Evolutionary conservation across 768 basidiomycete genomes (phyloP).

Genomic region (Tricholoma sp.): DNA sequence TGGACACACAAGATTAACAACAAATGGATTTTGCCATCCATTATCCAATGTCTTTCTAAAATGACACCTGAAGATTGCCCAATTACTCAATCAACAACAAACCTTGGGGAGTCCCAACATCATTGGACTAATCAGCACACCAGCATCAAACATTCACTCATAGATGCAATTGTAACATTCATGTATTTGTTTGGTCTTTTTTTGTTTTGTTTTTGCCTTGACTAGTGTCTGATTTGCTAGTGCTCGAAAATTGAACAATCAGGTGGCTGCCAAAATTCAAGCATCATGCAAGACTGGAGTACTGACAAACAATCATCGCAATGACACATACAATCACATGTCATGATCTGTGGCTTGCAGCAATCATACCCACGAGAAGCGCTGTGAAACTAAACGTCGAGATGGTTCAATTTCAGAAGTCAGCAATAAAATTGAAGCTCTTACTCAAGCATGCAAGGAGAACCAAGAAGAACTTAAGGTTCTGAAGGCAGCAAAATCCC

Average conservation of each 20-base stretch:
- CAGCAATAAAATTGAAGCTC: neutral
- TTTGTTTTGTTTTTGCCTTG: too few species aligned
- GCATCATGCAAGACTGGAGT: neutral
- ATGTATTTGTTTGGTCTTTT: neutral
- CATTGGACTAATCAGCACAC: constrained; percentile 16
- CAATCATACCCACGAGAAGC: neutral
- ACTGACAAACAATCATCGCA: neutral
- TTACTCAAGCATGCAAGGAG: neutral
- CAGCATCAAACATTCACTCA: constrained; percentile 12
- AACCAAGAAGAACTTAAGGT: neutral
- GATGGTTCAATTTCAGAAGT: neutral
- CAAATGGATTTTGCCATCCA: constrained; percentile 16
- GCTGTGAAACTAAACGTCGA: neutral
- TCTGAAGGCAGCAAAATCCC: neutral
- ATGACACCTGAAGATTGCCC: constrained; percentile 14
- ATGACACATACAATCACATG: neutral
- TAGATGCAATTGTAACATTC: constrained; percentile 11
- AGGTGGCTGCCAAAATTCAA: neutral
- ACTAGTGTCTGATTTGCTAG: too few species aligned
- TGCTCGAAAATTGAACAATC: neutral
- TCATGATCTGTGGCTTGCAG: neutral
- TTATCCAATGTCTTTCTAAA: constrained; percentile 16
- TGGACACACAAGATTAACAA: constrained; percentile 20
- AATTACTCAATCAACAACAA: constrained; percentile 16
- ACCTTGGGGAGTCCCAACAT: constrained; percentile 17